phyloP scores from a whole-genome alignment of 257 asterid species.

The Primulina tabacum region DNA sequence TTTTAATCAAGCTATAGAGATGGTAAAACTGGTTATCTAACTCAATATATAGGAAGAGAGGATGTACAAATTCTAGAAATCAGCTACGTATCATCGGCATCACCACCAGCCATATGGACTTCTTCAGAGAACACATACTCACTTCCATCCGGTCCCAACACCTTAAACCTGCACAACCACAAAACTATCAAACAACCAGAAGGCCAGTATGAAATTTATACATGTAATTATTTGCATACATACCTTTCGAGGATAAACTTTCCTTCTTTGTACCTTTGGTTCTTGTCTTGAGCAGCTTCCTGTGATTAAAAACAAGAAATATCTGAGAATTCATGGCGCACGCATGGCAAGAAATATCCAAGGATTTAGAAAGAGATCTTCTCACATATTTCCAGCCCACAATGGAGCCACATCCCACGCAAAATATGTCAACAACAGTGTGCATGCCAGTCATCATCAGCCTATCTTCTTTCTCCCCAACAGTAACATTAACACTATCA shows the following conservation, averaged over 20 bases:
- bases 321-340: slow-evolving; percentile 3
- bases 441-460: slow-evolving; percentile 83
- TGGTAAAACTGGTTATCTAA: neutral
- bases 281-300: slow-evolving; percentile 60
- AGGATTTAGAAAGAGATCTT: neutral
- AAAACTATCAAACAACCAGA: slow-evolving; percentile 4
- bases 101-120: slow-evolving; percentile 46
- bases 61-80: slow-evolving; percentile 20
- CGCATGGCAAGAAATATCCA: neutral
- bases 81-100: slow-evolving; percentile 45
- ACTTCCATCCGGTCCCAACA: slow-evolving; percentile 80
- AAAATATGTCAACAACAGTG: slow-evolving; percentile 76
- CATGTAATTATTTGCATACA: neutral
- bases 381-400: slow-evolving; percentile 94
- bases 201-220: neutral
- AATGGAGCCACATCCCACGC: slow-evolving; percentile 77
- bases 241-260: slow-evolving; percentile 82
- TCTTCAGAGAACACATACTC: slow-evolving; percentile 42
- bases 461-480: slow-evolving; percentile 70
- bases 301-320: slow-evolving; percentile 24
- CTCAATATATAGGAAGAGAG: neutral
- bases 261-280: slow-evolving; percentile 78
- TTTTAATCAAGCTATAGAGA: neutral
- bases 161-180: slow-evolving; percentile 45
- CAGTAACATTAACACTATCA: slow-evolving; percentile 66